Evolutionary conservation across 257 asterid genomes (phyloP), one percentile per base, ranked within the genome.

Genomic region (Primulina huaijiensis): DNA sequence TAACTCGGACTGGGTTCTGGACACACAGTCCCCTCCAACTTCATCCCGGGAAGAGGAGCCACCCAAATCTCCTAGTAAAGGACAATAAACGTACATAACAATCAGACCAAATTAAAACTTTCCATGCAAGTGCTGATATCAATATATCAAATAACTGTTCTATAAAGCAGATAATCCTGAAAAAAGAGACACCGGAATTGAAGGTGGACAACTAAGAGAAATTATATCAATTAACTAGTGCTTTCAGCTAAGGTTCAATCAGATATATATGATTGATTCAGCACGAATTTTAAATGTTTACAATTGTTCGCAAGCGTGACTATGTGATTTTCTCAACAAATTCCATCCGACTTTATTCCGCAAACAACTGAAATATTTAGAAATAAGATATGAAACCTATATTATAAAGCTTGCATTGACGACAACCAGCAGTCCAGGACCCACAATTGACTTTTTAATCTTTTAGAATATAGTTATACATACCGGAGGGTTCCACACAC

Each of bases 401-500:
- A 20, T 46, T 16, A 14, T 46, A 46, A 5, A 46, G 19, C 20
- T 43, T 46, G 56, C 56, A 59, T 64, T 67, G 70, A 17, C 30
- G 7, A 62, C 69, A 73, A 9, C 70, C 27, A 58, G 67, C 53
- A 74, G 56, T 5, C 34, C 19, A 30, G 50, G 62, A 23, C 38
- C 66, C 25, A 25, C 50, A 17, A 14, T 35, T 27, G 71, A 59
- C 60, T 6, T 27, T 55, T 50, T 37, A n/a, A 17, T 1, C 3
- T 30, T 17, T 0, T 40, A 40, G 57, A 58, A 37, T 58, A 19
- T 9, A 25, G 20, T 38, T 12, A 58, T 38, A 43, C 64, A n/a
- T 80, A 94, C 99, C 99, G 64, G 95, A 77, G 89, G 95, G 97
- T 82, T 94, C 99, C 92, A 92, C 92, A 60, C 80, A 87, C 71